Conservation (phyloP, 2,329 filamentous ascomycete genomes). For the Phaeoacremonium minimum region DNA sequence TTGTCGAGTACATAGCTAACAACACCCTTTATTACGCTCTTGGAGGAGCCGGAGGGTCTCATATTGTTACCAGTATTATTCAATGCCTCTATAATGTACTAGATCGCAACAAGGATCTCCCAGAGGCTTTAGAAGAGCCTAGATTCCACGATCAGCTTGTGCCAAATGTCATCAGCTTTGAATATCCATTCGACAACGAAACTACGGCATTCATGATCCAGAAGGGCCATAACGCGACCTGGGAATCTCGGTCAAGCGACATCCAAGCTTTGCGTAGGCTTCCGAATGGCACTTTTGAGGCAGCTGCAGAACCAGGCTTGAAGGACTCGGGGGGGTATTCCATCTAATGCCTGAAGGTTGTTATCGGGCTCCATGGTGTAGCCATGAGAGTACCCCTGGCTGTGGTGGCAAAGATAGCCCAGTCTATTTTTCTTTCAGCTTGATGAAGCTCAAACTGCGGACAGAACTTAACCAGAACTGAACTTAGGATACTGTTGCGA, state of each 20-base stretch:
- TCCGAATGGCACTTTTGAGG: constrained; percentile 29
- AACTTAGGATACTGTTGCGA: no score
- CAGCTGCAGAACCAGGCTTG: constrained; percentile 9
- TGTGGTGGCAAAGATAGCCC: no score
- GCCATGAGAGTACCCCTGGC: no score
- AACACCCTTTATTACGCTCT: constrained; percentile 62
- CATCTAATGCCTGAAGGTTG: no score
- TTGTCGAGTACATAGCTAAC: constrained; percentile 40
- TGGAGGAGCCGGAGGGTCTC: constrained; percentile 75
- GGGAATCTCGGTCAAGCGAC: constrained; percentile 59
- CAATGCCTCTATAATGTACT: constrained; percentile 71
- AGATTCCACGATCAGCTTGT: constrained; percentile 80
- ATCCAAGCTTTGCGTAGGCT: constrained; percentile 65
- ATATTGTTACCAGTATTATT: constrained; percentile 77
- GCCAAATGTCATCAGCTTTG: constrained; percentile 64
- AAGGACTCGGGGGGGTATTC: constrained; percentile 7
- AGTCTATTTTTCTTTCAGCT: no score
- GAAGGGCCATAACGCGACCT: constrained; percentile 68
- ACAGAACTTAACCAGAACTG: no score
- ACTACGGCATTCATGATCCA: constrained; percentile 59
- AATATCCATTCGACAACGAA: constrained; percentile 62
- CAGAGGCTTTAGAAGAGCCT: constrained; percentile 59
- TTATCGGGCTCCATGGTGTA: no score
- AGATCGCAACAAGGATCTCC: constrained; percentile 55
- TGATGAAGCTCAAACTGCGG: no score